A percentile compares a stretch with the other conserved stretches of the same genome.
These are phyloP conservation scores for Rubia balearica DNA, from an alignment of 305 asterid genomes.

Conservation along the genomic window DNA sequence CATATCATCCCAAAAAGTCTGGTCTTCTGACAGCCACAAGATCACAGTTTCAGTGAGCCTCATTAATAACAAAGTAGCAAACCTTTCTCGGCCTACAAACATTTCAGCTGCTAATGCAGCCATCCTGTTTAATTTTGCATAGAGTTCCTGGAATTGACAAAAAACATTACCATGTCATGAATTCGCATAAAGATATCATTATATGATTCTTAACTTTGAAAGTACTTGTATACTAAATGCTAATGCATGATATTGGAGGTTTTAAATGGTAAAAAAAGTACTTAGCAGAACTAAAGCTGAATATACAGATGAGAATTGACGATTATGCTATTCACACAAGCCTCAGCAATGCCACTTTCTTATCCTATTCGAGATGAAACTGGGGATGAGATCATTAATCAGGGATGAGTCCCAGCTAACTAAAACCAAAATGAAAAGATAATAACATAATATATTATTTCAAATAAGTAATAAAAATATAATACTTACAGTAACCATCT, in stretches of 20 bases:
- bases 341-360: not conserved
- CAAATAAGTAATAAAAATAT: no score
- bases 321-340: not conserved
- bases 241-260: not conserved
- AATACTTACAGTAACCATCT: no score
- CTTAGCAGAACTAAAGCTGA: not conserved
- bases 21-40: constrained; percentile 95
- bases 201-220: not conserved
- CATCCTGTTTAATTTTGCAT: constrained; percentile 78
- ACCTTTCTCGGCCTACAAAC: constrained; percentile 96
- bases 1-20: constrained; percentile 94
- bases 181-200: not conserved
- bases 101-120: constrained; percentile 79
- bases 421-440: not conserved
- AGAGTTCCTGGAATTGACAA: constrained; percentile 65
- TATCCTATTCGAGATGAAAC: not conserved
- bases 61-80: constrained; percentile 79
- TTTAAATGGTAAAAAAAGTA: not conserved
- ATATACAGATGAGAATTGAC: not conserved
- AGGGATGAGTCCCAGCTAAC: not conserved
- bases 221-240: not conserved
- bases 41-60: constrained; percentile 96
- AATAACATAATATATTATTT: no score
- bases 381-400: not conserved
- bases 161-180: constrained; percentile 17